Evolutionary conservation across 2,329 filamentous ascomycete genomes (phyloP), one percentile per base, ranked within the genome.

Genomic region (Hortaea werneckii): DNA sequence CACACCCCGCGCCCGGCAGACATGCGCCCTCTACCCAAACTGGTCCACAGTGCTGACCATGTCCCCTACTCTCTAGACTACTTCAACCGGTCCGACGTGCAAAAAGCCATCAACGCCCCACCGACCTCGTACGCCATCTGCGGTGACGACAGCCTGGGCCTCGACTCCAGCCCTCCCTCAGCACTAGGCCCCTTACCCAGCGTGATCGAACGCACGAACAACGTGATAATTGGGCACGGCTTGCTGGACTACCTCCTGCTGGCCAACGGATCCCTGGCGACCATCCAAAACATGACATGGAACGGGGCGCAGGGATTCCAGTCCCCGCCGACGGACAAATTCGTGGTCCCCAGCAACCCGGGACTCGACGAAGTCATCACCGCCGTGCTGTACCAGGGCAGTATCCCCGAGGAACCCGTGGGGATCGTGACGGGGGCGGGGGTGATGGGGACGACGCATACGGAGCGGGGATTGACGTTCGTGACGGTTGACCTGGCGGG

Each of bases 71-170:
- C n/a, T n/a, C n/a, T n/a, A 35, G 42, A 51, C 40, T 64, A 62
- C 55, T 64, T 64, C 58, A 63, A 63, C 51, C 53, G 57, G 6
- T 52, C 50, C 3, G 59, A 62, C 39, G 63, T 65, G 6, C 58
- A 66, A 45, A 50, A 53, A 12, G 59, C 58, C 11, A 57, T 66
- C 48, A 54, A 66, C 49, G 63, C 55, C 10, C 63, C 63, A 4
- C 40, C 50, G 7, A 52, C 52, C 10, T 46, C 57, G 40, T 65
- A 57, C 50, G 41, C 42, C 3, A 49, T 59, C 41, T 65, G 61
- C 49, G 50, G 58, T 28, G 52, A 56, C 37, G 39, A 43, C 10
- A 52, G 47, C 30, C 47, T 59, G 13, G 54, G 58, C 43, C 49
- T 48, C 9, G 51, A 55, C 44, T 41, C 42, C 10, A 54, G 50